Conservation (phyloP, 1,139 yeast species). For the Lodderomyces orthopsilosis region DNA sequence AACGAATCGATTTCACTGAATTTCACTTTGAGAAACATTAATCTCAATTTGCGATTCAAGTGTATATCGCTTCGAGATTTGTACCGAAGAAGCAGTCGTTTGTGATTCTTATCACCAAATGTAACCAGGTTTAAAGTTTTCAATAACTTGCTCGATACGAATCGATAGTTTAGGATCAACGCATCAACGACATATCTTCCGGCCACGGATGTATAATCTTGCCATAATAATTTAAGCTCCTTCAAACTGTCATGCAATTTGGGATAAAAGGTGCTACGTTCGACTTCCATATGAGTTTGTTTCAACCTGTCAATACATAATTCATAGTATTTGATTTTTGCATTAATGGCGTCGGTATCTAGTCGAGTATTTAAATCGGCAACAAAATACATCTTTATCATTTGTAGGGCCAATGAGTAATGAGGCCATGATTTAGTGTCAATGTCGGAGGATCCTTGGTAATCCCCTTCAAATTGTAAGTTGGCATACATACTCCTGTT, state of each 20-base stretch:
- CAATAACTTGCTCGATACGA: conserved; percentile 10
- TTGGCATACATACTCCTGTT: conserved; percentile 23
- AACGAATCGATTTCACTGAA: conserved; percentile 11
- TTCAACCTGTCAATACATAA: background rate
- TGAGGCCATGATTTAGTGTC: conserved; percentile 15
- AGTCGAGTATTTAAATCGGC: conserved; percentile 21
- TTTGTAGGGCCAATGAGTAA: conserved; percentile 15
- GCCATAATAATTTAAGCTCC: background rate
- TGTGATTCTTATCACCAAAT: background rate
- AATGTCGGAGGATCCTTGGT: background rate
- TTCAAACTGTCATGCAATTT: conserved; percentile 5
- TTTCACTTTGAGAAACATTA: conserved; percentile 10
- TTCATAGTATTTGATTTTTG: conserved; percentile 12
- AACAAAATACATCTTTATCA: conserved; percentile 19
- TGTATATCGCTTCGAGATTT: conserved; percentile 9
- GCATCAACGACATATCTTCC: conserved; percentile 10
- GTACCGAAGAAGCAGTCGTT: conserved; percentile 1
- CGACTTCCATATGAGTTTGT: background rate
- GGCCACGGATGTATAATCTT: background rate
- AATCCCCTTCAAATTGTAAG: conserved; percentile 17
- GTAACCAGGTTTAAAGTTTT: conserved; percentile 1
- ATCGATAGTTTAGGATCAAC: conserved; percentile 9
- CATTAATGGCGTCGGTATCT: conserved; percentile 8
- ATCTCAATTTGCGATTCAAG: conserved; percentile 8
- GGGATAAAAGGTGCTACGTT: conserved; percentile 5